Evolutionary conservation across 805 yeast genomes (phyloP).

Genomic region (Metschnikowia peoriensis): DNA sequence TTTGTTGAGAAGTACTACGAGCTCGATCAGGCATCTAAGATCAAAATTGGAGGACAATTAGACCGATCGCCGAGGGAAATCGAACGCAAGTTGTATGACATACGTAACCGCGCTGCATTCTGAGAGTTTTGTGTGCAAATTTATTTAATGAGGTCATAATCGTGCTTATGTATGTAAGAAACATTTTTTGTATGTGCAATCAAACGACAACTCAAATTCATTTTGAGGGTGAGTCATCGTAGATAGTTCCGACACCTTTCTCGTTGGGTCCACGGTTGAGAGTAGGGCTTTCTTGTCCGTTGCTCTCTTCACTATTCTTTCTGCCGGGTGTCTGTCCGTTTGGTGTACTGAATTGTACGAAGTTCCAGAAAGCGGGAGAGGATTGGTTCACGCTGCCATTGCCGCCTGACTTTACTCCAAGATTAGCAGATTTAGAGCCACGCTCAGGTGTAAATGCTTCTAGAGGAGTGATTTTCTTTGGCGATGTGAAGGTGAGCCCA

Average conservation of each 20-base stretch:
- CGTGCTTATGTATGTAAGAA: background rate
- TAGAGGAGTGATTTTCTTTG: conserved; percentile 40
- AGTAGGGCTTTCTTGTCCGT: conserved; percentile 41
- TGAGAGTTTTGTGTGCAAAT: conserved; percentile 3
- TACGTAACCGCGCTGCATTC: conserved; percentile 45
- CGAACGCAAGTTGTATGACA: conserved; percentile 50
- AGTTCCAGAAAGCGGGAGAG: conserved; percentile 93
- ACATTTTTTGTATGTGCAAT: background rate
- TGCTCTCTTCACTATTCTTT: conserved; percentile 38
- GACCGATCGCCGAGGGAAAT: conserved; percentile 50
- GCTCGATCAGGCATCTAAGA: conserved; percentile 33
- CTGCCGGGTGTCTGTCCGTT: conserved; percentile 44
- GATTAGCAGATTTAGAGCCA: conserved; percentile 30
- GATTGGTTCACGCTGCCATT: conserved; percentile 46
- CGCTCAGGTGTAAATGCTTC: conserved; percentile 47
- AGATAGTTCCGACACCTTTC: conserved; percentile 1
- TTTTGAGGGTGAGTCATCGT: conserved; percentile 14
- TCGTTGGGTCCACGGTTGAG: conserved; percentile 23
- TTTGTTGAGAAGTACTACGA: conserved; percentile 58
- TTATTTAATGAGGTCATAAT: background rate
- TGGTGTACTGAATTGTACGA: conserved; percentile 69
- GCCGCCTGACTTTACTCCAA: conserved; percentile 22
- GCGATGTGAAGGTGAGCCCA: conserved; percentile 39
- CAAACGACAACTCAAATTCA: background rate
- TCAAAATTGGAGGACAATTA: conserved; percentile 38